Conservation (phyloP, 805 yeast species). For the Sugiyamaella boreocaroliniensis region DNA sequence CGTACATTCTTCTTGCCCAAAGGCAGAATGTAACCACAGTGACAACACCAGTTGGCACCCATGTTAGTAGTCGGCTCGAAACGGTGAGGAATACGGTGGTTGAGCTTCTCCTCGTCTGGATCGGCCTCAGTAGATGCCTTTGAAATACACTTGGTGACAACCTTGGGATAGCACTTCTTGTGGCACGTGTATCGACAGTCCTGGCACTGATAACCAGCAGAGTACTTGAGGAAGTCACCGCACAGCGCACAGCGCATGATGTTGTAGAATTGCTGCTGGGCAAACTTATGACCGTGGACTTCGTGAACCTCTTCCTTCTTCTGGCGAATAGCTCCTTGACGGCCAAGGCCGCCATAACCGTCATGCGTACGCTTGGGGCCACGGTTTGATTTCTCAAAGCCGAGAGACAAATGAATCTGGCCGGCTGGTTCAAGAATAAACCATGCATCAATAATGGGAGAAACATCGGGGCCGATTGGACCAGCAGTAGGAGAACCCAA, state of each 20-base stretch:
- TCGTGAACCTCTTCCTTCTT: constrained; percentile 79
- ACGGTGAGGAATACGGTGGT: constrained; percentile 95
- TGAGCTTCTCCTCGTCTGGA: constrained; percentile 72
- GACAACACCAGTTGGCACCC: constrained; percentile 99
- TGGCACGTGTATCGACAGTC: constrained; percentile 75
- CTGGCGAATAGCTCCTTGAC: constrained; percentile 97
- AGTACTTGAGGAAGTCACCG: constrained; percentile 83
- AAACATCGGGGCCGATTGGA: neutral
- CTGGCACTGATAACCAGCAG: constrained; percentile 73
- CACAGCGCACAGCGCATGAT: constrained; percentile 97
- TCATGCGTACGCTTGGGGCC: constrained; percentile 40
- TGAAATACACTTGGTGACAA: constrained; percentile 75
- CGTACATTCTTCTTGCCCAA: constrained; percentile 91
- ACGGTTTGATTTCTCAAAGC: constrained; percentile 64
- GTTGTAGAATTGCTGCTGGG: constrained; percentile 88
- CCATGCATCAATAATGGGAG: constrained; percentile 59
- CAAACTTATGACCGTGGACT: constrained; percentile 95
- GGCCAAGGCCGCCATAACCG: constrained; percentile 62
- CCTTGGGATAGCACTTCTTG: constrained; percentile 69
- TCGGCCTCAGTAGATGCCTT: constrained; percentile 58
- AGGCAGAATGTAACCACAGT: constrained; percentile 94
- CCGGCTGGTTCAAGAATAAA: constrained; percentile 92
- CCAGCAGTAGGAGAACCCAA: constrained; percentile 3
- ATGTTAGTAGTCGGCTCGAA: constrained; percentile 87
- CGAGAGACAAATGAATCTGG: constrained; percentile 68